These are phyloP conservation scores for Paramecium octaurelia DNA, from an alignment of 73 alveolate genomes.

Conservation along the genomic window DNA sequence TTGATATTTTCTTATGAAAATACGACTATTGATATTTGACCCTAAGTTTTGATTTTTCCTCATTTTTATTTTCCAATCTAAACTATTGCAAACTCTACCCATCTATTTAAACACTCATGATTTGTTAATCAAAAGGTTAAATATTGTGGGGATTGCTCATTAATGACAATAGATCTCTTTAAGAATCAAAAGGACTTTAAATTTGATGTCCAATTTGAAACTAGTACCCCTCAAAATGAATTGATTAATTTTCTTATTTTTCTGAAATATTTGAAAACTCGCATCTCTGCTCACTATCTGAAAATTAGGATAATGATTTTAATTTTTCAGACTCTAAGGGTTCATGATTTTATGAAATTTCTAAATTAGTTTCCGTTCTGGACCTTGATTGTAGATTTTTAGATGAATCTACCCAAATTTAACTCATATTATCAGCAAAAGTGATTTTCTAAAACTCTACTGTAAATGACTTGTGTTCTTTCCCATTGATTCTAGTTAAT, in stretches of 20 bases:
- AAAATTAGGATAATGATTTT: not conserved
- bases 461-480: not conserved
- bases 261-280: not conserved
- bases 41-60: not conserved
- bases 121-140: not conserved
- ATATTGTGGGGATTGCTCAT: not conserved
- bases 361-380: not conserved
- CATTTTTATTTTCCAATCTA: not conserved
- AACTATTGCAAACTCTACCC: not conserved
- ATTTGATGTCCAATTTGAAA: not conserved
- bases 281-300: not conserved
- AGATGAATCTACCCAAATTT: not conserved
- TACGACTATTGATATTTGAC: not conserved
- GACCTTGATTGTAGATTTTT: not conserved
- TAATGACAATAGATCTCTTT: not conserved
- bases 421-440: constrained; percentile 4
- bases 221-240: not conserved
- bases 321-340: not conserved
- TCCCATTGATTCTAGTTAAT: not conserved
- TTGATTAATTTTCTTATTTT: not conserved
- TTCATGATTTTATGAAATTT: not conserved
- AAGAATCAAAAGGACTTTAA: not conserved
- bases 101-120: not conserved
- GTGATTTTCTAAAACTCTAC: not conserved
- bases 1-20: not conserved